Evolutionary conservation across 257 asterid genomes (phyloP), one percentile per base, ranked within the genome.

Genomic region (Thymus mandschuricus): DNA sequence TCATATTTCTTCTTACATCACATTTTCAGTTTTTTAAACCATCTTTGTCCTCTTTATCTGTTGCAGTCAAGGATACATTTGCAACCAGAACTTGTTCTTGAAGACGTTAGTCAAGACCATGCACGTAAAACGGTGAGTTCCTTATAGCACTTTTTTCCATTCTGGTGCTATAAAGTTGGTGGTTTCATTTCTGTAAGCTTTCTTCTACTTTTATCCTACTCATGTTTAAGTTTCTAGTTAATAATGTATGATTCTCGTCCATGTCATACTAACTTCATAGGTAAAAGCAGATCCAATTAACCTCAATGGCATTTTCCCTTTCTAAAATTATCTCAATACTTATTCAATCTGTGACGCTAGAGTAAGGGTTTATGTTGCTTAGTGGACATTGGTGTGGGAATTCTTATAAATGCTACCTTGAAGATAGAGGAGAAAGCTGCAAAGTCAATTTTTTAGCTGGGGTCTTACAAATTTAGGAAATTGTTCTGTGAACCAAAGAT

Each of bases 81-180:
- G 82, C 86, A 81, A 69, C 96, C 98, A 27, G 96, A 92, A 72
- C 95, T 86, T 77, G 96, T 92, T 68, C 98, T 95, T 72, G 97
- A 92, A 78, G 99, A 95, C 76, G 98, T 95, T 82, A 92, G 99
- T 75, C 98, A 95, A 84, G 99, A 95, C 77, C 99, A 95, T 73
- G 99, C 99, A 58, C 98, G 86, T 62, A 95, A 95, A 82, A 95
- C 98, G 78, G 99, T 95, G 73, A 84, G 96, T 76, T 69, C n/a
- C 75, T 12, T 29, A 65, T 51, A 57, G 30, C 70, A 28, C 31
- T 2, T 33, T 68, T 64, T 64, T 33, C 45, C 45, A 31, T 60
- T 52, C 64, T 43, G 21, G 50, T 38, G 10, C 61, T 68, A 15
- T 54, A 65, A 45, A 28, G 57, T 33, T 56, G 15, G 65, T 60